Evolutionary conservation across 2,329 filamentous ascomycete genomes (phyloP).

Genomic region (Epichloe glyceriae): DNA sequence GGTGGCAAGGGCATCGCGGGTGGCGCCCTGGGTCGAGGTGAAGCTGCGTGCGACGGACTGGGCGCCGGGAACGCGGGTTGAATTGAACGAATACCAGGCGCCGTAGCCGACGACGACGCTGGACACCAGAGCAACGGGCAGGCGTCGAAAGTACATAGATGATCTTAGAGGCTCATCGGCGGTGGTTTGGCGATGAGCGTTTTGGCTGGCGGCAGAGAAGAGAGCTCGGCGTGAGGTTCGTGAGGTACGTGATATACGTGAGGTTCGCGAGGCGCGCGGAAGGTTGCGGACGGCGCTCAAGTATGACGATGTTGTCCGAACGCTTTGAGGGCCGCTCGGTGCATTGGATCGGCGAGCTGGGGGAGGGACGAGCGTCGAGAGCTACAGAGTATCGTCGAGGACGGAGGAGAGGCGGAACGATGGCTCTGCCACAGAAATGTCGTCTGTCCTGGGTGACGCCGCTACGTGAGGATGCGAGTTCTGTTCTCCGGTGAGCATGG

Average conservation of each 20-base stretch:
- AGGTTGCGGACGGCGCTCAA: constrained; percentile 49
- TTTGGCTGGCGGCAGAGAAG: constrained; percentile 14
- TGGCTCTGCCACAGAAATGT: neutral
- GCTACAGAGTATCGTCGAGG: neutral
- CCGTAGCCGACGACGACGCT: constrained; percentile 58
- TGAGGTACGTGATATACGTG: constrained; percentile 14
- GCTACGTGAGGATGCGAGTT: neutral
- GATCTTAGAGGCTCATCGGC: constrained; percentile 43
- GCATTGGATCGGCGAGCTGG: constrained; percentile 40
- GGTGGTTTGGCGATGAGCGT: constrained; percentile 21
- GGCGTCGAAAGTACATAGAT: constrained; percentile 63
- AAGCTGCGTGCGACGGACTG: constrained; percentile 28
- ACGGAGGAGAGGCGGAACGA: neutral
- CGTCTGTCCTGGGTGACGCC: neutral
- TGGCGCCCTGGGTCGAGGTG: constrained; percentile 23
- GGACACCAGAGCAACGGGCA: constrained; percentile 54
- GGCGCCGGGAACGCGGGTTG: constrained; percentile 19
- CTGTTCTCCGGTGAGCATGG: neutral
- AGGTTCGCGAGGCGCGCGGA: constrained; percentile 25
- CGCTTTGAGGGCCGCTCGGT: constrained; percentile 56
- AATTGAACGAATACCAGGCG: constrained; percentile 61
- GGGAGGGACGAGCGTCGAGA: neutral
- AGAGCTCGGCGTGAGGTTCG: constrained; percentile 24
- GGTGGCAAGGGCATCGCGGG: constrained; percentile 31
- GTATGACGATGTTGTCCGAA: constrained; percentile 56